Base-by-base conservation (phyloP, 768 basidiomycete genomes). In the Lepiota subincarnata region DNA sequence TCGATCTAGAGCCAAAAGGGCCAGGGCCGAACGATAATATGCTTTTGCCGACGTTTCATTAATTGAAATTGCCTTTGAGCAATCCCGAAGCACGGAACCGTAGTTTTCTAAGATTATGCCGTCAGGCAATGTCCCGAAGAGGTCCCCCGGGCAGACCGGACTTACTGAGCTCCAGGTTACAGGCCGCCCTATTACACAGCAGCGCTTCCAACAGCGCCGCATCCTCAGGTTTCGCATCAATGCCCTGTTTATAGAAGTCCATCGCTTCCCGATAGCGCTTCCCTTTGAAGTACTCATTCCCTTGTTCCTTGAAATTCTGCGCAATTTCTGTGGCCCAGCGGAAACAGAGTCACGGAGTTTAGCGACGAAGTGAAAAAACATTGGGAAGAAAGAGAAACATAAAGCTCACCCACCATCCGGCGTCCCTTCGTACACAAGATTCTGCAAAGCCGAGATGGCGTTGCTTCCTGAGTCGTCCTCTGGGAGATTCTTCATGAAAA, bases 401-500 rank as follows among this genome's bases (percentile, higher is more conserved):
- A 48, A n/a, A 52, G 60, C 65, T 68, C 62, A 81, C 91, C 63
- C 66, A 98, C 96, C 95, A 73, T 98, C 90, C 49, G 93, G 87
- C 13, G 92, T 89, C 24, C 94, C 97, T 13, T 98, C 94, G 68
- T 96, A 77, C 6, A 80, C 82, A 22, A 99, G 78, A 59, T 81
- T 86, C 67, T 95, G 92, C 41, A 98, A 68, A 7, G 96, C 97
- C 53, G 87, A 82, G 16, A 98, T 62, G 1, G 84, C 79, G 2
- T 76, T 70, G 59, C 89, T 84, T 19, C 84, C 76, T n/a, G 74
- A 63, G 10, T 81, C 81, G 4, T 88, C 89, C 3, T 71, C 72
- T 0, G 95, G 94, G 16, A 97, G 76, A 16, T 84, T 81, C 60
- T 84, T 84, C 94, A 98, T 98, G 71, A 99, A 99, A 35, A 99